A percentile compares a stretch with the other conserved stretches of the same genome.
These are phyloP conservation scores for Saccharomyces cerevisiae DNA, from an alignment of 805 yeast species.

Conservation along the genomic window DNA sequence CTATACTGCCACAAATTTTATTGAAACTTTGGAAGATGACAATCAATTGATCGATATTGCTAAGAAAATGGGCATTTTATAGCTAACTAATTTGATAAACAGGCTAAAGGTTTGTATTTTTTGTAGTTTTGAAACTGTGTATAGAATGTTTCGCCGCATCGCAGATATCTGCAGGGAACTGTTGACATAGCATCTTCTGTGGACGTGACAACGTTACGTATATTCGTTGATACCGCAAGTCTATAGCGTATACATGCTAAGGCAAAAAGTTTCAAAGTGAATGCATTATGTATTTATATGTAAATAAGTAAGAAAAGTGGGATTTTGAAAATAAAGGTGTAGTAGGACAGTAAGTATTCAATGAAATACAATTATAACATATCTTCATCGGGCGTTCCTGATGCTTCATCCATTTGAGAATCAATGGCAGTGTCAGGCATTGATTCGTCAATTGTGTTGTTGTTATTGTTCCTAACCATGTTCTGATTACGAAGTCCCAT, in stretches of 20 bases:
- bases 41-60: conserved; percentile 13
- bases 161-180: not conserved
- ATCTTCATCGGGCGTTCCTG: conserved; percentile 26
- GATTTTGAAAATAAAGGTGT: not conserved
- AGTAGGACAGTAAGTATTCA: not conserved
- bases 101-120: not conserved
- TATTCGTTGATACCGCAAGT: not conserved
- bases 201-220: not conserved
- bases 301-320: conserved; percentile 1
- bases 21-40: conserved; percentile 12
- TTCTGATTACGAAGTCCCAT: conserved; percentile 17
- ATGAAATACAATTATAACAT: conserved; percentile 6
- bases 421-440: not conserved
- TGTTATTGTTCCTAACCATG: conserved; percentile 8
- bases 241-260: not conserved
- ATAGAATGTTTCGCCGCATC: not conserved
- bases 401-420: conserved; percentile 14
- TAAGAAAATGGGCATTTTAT: conserved; percentile 4
- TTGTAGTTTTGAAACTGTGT: not conserved
- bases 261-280: not conserved
- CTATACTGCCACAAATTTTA: conserved; percentile 4
- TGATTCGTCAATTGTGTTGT: conserved; percentile 1
- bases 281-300: not conserved
- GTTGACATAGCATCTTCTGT: no score
- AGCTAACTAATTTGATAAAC: not conserved